Evolutionary conservation across 2,329 filamentous ascomycete genomes (phyloP).

Genomic region (Colletotrichum tamarilloi): DNA sequence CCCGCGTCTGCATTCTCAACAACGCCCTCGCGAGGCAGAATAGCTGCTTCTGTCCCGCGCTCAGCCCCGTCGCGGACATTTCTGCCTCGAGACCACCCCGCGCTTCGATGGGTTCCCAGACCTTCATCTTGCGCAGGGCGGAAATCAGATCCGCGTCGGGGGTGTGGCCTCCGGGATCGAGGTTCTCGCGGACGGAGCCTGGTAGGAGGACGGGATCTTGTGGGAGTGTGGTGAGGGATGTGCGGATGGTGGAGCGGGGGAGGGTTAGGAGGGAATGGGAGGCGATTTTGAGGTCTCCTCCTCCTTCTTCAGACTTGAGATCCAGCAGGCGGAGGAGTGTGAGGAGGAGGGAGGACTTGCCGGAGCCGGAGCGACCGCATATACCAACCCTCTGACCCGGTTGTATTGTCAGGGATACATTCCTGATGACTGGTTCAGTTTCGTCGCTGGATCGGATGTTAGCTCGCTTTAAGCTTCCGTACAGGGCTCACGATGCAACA

Average conservation of each 20-base stretch:
- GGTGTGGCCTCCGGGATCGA: constrained; percentile 51
- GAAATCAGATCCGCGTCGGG: constrained; percentile 52
- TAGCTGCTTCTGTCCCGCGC: constrained; percentile 58
- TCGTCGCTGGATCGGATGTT: constrained; percentile 32
- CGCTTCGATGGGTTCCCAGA: constrained; percentile 52
- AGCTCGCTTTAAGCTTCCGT: constrained; percentile 57
- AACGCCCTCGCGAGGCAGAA: constrained; percentile 60
- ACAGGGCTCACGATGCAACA: constrained; percentile 53
- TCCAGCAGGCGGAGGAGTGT: constrained; percentile 61
- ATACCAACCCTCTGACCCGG: constrained; percentile 60
- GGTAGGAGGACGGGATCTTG: constrained; percentile 60
- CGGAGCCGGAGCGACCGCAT: constrained; percentile 64
- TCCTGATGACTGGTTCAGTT: constrained; percentile 26
- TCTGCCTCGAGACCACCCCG: constrained; percentile 51
- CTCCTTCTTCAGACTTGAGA: constrained; percentile 37
- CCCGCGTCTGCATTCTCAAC: constrained; percentile 39
- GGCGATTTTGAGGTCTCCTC: constrained; percentile 53
- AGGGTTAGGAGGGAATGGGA: constrained; percentile 53
- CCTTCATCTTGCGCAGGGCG: constrained; percentile 55
- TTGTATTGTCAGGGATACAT: constrained; percentile 38
- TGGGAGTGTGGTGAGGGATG: constrained; percentile 55
- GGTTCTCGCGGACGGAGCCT: constrained; percentile 58
- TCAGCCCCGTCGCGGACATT: constrained; percentile 47
- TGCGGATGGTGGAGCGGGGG: constrained; percentile 54
- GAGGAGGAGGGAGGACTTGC: constrained; percentile 61